Percentiles rank a stretch among this genome's conserved stretches.
These are phyloP conservation scores for Teunomyces lycoperdinae DNA, from an alignment of 805 yeast genomes.

Conservation along the genomic window DNA sequence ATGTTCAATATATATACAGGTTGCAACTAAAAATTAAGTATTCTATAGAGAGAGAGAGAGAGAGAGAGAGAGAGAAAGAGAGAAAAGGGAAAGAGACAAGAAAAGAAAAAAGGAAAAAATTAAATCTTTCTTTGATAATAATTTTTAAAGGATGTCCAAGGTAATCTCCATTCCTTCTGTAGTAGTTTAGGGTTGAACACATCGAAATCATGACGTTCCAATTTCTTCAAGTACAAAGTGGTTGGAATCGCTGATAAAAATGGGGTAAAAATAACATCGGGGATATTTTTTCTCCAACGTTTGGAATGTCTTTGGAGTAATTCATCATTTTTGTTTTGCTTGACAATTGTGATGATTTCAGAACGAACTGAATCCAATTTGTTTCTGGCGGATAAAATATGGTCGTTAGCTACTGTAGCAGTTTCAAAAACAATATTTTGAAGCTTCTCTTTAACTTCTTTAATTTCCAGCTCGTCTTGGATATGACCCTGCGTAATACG, in stretches of 20 bases:
- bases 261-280: slow-evolving; percentile 67
- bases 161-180: slow-evolving; percentile 61
- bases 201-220: slow-evolving; percentile 67
- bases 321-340: slow-evolving; percentile 18
- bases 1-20: neutral
- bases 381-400: slow-evolving; percentile 63
- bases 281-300: slow-evolving; percentile 46
- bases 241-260: slow-evolving; percentile 68
- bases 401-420: slow-evolving; percentile 78
- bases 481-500: slow-evolving; percentile 46
- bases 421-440: slow-evolving; percentile 64
- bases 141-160: slow-evolving; percentile 55
- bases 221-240: slow-evolving; percentile 53
- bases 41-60: neutral
- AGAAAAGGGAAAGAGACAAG: too few species aligned
- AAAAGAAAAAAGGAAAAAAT: neutral
- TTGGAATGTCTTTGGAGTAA: slow-evolving; percentile 23
- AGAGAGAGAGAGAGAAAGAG: neutral
- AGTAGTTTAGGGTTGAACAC: slow-evolving; percentile 43
- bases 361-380: slow-evolving; percentile 42
- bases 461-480: slow-evolving; percentile 18
- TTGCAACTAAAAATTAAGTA: neutral
- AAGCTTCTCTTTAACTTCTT: slow-evolving; percentile 34
- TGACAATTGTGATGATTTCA: slow-evolving; percentile 33
- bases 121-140: slow-evolving; percentile 41